Percentiles rank a stretch among this genome's conserved stretches.
Conservation (phyloP, 1,284 basidiomycete genomes). For the Ceratobasidium sp. region DNA sequence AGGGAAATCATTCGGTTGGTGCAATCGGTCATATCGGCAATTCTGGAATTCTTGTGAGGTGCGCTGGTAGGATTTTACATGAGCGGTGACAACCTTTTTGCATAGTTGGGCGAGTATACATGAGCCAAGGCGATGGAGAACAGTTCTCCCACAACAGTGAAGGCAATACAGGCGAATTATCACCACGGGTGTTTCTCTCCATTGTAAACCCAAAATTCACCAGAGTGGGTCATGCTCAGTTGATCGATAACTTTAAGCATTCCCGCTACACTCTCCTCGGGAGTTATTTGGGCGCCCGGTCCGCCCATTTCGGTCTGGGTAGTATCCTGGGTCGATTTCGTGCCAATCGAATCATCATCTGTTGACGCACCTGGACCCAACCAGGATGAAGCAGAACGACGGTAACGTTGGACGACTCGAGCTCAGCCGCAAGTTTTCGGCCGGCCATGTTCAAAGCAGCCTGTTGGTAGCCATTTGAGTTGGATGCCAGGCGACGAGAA, state of each 20-base stretch:
- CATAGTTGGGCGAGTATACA: neutral
- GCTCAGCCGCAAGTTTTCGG: constrained; percentile 35
- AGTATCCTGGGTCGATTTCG: neutral
- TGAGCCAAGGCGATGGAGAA: neutral
- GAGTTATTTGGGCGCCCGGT: neutral
- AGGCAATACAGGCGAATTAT: neutral
- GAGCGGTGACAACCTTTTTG: too few relatives aligned
- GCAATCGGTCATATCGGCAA: too few relatives aligned
- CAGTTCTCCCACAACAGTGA: too few relatives aligned
- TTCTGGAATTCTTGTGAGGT: too few relatives aligned
- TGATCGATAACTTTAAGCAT: constrained; percentile 28
- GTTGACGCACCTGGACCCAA: constrained; percentile 35
- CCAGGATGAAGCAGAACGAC: constrained; percentile 30
- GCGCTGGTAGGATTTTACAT: too few relatives aligned
- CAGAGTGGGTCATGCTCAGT: constrained; percentile 7
- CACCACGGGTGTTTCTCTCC: constrained; percentile 31
- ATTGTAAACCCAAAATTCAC: constrained; percentile 22
- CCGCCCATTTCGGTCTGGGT: constrained; percentile 36
- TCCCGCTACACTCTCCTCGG: constrained; percentile 5
- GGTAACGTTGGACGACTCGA: constrained; percentile 4
- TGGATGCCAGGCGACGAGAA: neutral
- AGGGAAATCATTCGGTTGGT: too few relatives aligned
- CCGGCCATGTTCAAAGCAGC: constrained; percentile 38
- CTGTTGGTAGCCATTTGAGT: neutral
- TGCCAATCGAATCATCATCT: neutral